Evolutionary conservation across 352 stramenopile species (phyloP).

Genomic region (Heterotrichella gracilis): DNA sequence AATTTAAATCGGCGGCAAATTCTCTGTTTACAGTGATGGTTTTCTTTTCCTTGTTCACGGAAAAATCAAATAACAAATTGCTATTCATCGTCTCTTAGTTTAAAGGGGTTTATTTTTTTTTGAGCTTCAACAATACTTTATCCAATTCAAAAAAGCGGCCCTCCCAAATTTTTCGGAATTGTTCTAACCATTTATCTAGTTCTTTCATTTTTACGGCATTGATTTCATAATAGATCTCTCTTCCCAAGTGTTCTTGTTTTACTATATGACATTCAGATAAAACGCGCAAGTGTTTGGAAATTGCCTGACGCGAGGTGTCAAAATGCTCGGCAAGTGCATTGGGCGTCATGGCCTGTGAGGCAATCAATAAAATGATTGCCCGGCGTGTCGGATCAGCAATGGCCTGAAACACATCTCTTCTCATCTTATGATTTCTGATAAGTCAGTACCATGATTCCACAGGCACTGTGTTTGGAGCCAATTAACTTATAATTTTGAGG

Average conservation of each 20-base stretch:
- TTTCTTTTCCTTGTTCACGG: neutral
- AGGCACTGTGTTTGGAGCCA: no score
- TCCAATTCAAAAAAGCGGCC: no score
- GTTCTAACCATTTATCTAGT: neutral
- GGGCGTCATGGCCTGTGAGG: neutral
- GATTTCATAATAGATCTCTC: neutral
- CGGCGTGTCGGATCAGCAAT: neutral
- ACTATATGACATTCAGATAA: neutral
- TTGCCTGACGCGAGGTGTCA: neutral
- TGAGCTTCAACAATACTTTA: neutral
- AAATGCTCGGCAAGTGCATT: neutral
- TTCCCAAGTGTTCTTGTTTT: neutral
- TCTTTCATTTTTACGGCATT: neutral
- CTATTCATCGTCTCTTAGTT: neutral
- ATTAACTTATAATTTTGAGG: no score
- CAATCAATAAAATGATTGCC: neutral
- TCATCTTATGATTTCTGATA: no score
- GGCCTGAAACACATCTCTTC: neutral
- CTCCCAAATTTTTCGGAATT: neutral
- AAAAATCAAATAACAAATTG: neutral
- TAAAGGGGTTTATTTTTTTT: conserved; percentile 9
- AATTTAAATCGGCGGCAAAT: neutral
- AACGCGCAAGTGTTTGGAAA: neutral
- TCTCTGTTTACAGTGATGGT: neutral
- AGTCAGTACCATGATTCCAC: no score